Percentiles rank a stretch among this genome's conserved stretches.
These are phyloP conservation scores for Microthlaspi erraticum DNA, from an alignment of 345 rosid species.

Conservation along the genomic window DNA sequence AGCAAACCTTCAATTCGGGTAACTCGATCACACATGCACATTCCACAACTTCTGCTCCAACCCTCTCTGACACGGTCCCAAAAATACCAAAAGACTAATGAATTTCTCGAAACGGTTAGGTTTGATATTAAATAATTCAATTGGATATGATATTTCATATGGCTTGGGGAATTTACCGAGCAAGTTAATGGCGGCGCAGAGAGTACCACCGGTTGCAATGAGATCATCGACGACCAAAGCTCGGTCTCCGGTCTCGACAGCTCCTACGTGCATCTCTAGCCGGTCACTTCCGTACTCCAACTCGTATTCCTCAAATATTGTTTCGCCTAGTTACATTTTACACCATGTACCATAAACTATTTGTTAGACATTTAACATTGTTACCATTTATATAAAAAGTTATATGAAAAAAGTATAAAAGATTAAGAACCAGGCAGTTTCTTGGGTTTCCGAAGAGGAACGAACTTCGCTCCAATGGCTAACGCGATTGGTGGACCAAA, in stretches of 20 bases:
- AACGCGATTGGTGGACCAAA: constrained; percentile 96
- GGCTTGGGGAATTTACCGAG: constrained; percentile 55
- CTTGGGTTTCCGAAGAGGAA: constrained; percentile 90
- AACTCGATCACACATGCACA: constrained; percentile 88
- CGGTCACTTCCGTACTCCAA: constrained; percentile 92
- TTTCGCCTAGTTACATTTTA: constrained; percentile 61
- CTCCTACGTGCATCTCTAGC: constrained; percentile 94
- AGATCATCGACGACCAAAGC: constrained; percentile 91
- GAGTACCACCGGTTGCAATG: constrained; percentile 96
- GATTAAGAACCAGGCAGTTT: constrained; percentile 77
- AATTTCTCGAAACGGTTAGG: constrained; percentile 10
- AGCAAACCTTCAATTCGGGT: constrained; percentile 75
- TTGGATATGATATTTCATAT: neutral
- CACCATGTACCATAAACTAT: constrained; percentile 17
- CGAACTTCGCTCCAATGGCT: constrained; percentile 98
- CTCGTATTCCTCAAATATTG: constrained; percentile 80
- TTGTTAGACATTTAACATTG: neutral
- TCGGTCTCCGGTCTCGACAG: constrained; percentile 72
- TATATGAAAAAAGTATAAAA: constrained; percentile 4
- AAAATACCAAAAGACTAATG: neutral
- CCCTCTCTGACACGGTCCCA: constrained; percentile 59
- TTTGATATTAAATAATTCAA: neutral
- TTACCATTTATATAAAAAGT: neutral
- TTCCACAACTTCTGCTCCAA: constrained; percentile 91
- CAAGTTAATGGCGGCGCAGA: constrained; percentile 89